phyloP scores from a whole-genome alignment of 805 yeast species.

The Yueomyces sinensis region DNA sequence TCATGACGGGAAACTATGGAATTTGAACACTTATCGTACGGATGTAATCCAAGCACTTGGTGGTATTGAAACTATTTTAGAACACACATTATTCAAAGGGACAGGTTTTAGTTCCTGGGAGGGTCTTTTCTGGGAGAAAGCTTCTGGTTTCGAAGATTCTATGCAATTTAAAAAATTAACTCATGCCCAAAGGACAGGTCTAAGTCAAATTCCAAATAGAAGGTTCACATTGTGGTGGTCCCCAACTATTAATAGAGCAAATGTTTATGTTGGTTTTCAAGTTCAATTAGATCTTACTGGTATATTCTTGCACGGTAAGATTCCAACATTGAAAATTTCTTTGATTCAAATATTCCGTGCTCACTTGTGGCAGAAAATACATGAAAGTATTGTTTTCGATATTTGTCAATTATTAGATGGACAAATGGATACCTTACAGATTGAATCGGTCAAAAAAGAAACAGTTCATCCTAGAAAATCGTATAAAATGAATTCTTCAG shows the following conservation, averaged over 20 bases:
- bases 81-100: slow-evolving; percentile 89
- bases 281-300: slow-evolving; percentile 96
- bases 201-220: slow-evolving; percentile 94
- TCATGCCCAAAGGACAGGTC: slow-evolving; percentile 94
- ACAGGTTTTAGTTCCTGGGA: slow-evolving; percentile 99
- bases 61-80: slow-evolving; percentile 90
- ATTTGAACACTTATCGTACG: slow-evolving; percentile 78
- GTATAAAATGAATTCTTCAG: slow-evolving; percentile 90
- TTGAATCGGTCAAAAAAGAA: slow-evolving; percentile 78
- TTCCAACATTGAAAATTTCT: slow-evolving; percentile 92
- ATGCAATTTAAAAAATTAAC: slow-evolving; percentile 89
- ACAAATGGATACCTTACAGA: slow-evolving; percentile 69
- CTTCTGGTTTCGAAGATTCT: slow-evolving; percentile 93
- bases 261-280: slow-evolving; percentile 92
- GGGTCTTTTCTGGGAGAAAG: slow-evolving; percentile 97
- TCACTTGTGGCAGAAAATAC: slow-evolving; percentile 98
- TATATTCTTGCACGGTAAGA: slow-evolving; percentile 92
- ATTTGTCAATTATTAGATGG: slow-evolving; percentile 83
- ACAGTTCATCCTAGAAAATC: slow-evolving; percentile 96
- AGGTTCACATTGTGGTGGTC: slow-evolving; percentile 99
- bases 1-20: slow-evolving; percentile 96
- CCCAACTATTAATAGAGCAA: slow-evolving; percentile 95
- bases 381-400: slow-evolving; percentile 89
- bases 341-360: slow-evolving; percentile 94
- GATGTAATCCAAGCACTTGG: slow-evolving; percentile 97